Percentiles rank a stretch among this genome's conserved stretches.
These are phyloP conservation scores for Eragrostis curvula DNA, from an alignment of 176 grass and related monocot species.

Conservation along the genomic window DNA sequence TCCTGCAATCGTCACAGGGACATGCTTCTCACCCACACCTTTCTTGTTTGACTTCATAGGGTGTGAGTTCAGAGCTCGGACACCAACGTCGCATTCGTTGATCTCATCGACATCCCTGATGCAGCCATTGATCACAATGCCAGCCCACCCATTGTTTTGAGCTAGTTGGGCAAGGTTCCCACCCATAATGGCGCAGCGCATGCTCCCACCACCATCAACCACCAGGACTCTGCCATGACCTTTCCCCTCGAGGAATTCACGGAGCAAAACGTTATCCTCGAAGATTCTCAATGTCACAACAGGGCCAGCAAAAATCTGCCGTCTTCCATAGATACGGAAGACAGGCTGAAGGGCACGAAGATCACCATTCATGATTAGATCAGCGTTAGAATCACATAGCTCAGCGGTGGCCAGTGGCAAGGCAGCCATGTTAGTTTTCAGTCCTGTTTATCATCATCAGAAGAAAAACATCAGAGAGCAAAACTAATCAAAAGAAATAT, in stretches of 20 bases:
- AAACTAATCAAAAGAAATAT: neutral
- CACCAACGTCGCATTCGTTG: slow-evolving; percentile 74
- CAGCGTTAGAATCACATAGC: slow-evolving; percentile 65
- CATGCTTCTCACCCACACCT: slow-evolving; percentile 71
- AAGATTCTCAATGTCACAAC: slow-evolving; percentile 83
- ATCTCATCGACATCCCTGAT: slow-evolving; percentile 86
- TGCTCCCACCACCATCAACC: slow-evolving; percentile 67
- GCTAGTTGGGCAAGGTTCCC: slow-evolving; percentile 80
- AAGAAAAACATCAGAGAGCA: neutral
- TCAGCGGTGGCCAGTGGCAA: slow-evolving; percentile 78
- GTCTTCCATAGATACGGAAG: slow-evolving; percentile 66
- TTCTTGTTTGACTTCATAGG: slow-evolving; percentile 83
- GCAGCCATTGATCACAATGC: slow-evolving; percentile 75
- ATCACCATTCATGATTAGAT: slow-evolving; percentile 57
- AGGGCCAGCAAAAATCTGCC: slow-evolving; percentile 70
- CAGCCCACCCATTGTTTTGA: slow-evolving; percentile 83
- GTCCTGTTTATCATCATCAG: neutral
- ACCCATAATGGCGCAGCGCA: slow-evolving; percentile 75
- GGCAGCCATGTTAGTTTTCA: slow-evolving; percentile 50
- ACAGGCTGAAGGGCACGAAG: slow-evolving; percentile 76
- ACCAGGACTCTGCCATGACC: slow-evolving; percentile 77
- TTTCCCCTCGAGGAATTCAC: slow-evolving; percentile 75
- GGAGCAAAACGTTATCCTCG: slow-evolving; percentile 79
- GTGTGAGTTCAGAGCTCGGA: slow-evolving; percentile 66
- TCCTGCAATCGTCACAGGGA: slow-evolving; percentile 52